phyloP scores from a whole-genome alignment of 345 rosid genomes.

The Camelina laxa region DNA sequence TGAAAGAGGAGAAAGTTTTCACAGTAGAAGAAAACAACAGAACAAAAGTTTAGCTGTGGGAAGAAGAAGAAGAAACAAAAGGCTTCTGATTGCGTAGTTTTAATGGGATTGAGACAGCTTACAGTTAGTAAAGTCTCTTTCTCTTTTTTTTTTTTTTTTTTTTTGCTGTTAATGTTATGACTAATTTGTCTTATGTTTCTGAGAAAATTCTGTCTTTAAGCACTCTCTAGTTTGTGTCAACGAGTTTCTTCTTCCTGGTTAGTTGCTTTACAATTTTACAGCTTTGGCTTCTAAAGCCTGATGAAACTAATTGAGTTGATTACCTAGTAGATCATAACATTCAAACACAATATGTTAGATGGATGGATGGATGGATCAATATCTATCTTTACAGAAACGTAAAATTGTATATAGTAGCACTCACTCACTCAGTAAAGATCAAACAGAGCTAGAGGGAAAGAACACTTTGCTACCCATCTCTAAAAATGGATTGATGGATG shows the following conservation, averaged over 20 bases:
- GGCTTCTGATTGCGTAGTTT: slow-evolving; percentile 40
- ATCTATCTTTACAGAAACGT: no score
- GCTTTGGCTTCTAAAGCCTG: background rate
- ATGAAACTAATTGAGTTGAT: background rate
- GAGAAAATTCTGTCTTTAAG: slow-evolving; percentile 29
- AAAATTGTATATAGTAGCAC: no score
- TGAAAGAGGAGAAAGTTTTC: slow-evolving; percentile 32
- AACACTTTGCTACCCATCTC: background rate
- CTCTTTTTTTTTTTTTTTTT: background rate
- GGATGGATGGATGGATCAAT: no score
- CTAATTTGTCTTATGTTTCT: slow-evolving; percentile 39
- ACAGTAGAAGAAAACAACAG: slow-evolving; percentile 29
- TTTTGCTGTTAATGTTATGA: slow-evolving; percentile 38
- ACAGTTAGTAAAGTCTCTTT: slow-evolving; percentile 33
- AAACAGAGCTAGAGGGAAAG: background rate
- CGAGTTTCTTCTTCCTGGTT: background rate
- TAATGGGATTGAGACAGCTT: slow-evolving; percentile 39
- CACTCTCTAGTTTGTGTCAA: slow-evolving; percentile 30
- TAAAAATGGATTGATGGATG: no score
- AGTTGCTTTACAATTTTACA: background rate
- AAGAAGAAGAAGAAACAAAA: slow-evolving; percentile 31
- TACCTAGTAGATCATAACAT: background rate
- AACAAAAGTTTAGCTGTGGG: slow-evolving; percentile 31
- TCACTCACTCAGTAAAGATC: background rate
- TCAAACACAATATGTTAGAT: background rate